Conservation (phyloP, 768 basidiomycete genomes). For the Serendipita indica region DNA sequence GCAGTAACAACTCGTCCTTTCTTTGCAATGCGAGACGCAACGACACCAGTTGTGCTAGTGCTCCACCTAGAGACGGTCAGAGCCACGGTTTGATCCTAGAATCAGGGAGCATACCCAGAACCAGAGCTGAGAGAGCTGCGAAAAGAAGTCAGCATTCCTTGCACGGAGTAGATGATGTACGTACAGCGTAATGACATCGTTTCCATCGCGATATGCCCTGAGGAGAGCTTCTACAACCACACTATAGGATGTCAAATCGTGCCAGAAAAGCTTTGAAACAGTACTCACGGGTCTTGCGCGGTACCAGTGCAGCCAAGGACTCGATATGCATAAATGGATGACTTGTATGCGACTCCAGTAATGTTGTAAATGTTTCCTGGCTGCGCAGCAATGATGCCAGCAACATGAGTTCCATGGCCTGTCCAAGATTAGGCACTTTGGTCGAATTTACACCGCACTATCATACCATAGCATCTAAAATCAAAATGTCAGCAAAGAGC, state of each 20-base stretch:
- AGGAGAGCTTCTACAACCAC: conserved; percentile 11
- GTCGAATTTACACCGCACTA: too few relatives aligned
- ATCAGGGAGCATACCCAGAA: neutral
- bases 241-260: neutral
- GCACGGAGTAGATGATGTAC: conserved; percentile 12
- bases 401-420: conserved; percentile 13
- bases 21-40: conserved; percentile 9
- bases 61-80: conserved; percentile 2
- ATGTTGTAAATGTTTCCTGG: conserved; percentile 23
- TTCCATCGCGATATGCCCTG: conserved; percentile 17
- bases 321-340: conserved; percentile 20
- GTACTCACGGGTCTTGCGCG: neutral
- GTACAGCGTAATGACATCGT: conserved; percentile 26
- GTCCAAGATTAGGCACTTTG: too few relatives aligned
- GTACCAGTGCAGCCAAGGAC: conserved; percentile 14
- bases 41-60: neutral
- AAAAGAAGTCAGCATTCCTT: neutral
- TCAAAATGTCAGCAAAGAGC: too few relatives aligned
- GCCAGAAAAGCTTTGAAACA: conserved; percentile 18
- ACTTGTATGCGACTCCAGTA: conserved; percentile 26
- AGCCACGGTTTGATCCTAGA: neutral
- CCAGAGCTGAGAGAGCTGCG: neutral
- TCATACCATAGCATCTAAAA: too few relatives aligned
- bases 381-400: conserved; percentile 21
- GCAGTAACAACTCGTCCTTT: conserved; percentile 11